A percentile compares a stretch with the other conserved stretches of the same genome.
Conservation (phyloP, 2,329 filamentous ascomycete species). For the Epichloe scottii region DNA sequence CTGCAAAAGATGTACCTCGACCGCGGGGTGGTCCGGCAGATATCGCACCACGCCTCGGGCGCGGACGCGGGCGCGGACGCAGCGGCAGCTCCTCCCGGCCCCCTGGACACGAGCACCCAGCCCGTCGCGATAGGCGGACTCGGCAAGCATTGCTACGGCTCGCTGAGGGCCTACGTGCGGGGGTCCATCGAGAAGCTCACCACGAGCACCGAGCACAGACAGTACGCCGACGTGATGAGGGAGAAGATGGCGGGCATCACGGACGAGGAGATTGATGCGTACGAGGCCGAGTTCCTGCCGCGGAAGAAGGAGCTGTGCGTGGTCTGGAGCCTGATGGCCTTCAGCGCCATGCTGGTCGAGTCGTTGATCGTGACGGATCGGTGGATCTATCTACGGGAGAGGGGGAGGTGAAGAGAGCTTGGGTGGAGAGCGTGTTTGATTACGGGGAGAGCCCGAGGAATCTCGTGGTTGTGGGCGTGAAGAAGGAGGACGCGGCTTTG, state of each 20-base stretch:
- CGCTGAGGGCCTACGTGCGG: constrained; percentile 64
- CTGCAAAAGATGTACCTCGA: constrained; percentile 90
- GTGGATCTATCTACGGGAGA: constrained; percentile 77
- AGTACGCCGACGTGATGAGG: constrained; percentile 47
- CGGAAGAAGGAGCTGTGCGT: constrained; percentile 73
- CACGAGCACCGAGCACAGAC: constrained; percentile 41
- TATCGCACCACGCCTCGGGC: constrained; percentile 25
- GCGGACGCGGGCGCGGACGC: not conserved
- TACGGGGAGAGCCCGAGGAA: constrained; percentile 79
- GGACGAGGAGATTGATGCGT: constrained; percentile 61
- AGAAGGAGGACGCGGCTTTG: constrained; percentile 29
- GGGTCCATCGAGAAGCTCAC: constrained; percentile 69
- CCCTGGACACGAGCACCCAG: constrained; percentile 49
- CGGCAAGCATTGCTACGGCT: constrained; percentile 64
- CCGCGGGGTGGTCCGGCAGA: constrained; percentile 56
- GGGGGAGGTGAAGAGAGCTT: constrained; percentile 60
- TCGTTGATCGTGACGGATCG: constrained; percentile 82
- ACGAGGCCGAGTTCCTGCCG: constrained; percentile 50
- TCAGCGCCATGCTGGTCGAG: constrained; percentile 80
- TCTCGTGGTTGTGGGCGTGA: constrained; percentile 83
- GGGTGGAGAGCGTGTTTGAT: constrained; percentile 91
- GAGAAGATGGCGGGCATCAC: constrained; percentile 56
- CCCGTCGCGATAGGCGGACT: constrained; percentile 82
- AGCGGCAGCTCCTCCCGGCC: constrained; percentile 17
- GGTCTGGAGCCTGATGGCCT: constrained; percentile 93